Conservation (phyloP, 148 eudicot species). For the Vaccinium macrocarpon region DNA sequence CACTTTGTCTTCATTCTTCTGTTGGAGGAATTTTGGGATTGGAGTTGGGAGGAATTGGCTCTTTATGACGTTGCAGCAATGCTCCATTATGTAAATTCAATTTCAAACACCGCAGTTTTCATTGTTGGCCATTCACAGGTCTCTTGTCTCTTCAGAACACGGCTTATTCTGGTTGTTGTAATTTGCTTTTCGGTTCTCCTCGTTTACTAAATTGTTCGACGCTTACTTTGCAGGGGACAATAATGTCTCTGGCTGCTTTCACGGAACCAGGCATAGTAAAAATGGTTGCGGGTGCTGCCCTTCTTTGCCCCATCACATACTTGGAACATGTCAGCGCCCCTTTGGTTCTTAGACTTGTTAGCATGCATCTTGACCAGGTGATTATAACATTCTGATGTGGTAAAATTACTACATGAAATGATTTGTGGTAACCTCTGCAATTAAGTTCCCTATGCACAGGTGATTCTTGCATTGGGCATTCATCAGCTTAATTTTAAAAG, state of each 20-base stretch:
- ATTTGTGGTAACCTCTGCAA: conserved; percentile 6
- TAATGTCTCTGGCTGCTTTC: conserved; percentile 88
- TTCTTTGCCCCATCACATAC: conserved; percentile 90
- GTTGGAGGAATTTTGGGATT: conserved; percentile 87
- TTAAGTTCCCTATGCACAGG: conserved; percentile 36
- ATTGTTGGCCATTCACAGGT: conserved; percentile 99
- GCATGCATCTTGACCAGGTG: conserved; percentile 84
- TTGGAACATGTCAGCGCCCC: conserved; percentile 73
- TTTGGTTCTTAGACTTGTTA: conserved; percentile 67
- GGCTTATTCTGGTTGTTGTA: background rate
- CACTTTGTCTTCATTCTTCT: background rate
- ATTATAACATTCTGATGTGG: conserved; percentile 2
- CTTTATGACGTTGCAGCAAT: conserved; percentile 74
- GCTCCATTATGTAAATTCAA: conserved; percentile 50
- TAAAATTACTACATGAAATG: conserved; percentile 11
- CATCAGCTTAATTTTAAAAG: conserved; percentile 88
- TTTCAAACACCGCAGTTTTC: conserved; percentile 55
- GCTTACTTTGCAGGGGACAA: conserved; percentile 66
- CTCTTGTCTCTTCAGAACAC: background rate
- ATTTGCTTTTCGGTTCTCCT: background rate
- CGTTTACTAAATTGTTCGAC: conserved; percentile 8
- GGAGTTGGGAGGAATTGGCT: conserved; percentile 99
- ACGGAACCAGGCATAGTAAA: conserved; percentile 71
- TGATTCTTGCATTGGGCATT: conserved; percentile 78
- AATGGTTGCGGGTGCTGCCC: conserved; percentile 92